Evolutionary conservation across 1,284 basidiomycete genomes (phyloP).

Genomic region (Taiwanofungus camphoratus): DNA sequence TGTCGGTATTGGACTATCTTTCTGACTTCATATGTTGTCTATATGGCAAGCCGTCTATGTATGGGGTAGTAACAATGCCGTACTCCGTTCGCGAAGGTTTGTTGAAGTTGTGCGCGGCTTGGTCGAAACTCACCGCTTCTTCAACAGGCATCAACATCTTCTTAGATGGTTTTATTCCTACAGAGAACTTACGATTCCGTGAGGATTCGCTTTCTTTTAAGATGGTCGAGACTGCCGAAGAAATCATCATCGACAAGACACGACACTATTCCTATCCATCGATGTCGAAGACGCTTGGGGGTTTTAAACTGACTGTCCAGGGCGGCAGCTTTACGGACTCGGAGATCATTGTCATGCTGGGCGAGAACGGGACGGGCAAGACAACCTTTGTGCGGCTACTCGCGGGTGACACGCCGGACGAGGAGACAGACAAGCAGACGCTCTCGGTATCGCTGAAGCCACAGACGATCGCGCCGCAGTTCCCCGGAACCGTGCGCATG

Average conservation of each 20-base stretch:
- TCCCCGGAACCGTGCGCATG: slow-evolving; percentile 91
- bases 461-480: slow-evolving; percentile 93
- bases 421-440: slow-evolving; percentile 73
- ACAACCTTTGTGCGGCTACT: slow-evolving; percentile 93
- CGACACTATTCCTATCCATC: slow-evolving; percentile 84
- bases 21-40: slow-evolving; percentile 96
- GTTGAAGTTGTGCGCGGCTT: slow-evolving; percentile 19
- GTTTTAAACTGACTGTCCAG: slow-evolving; percentile 90
- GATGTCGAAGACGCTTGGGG: slow-evolving; percentile 93
- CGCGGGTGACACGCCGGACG: slow-evolving; percentile 85
- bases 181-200: slow-evolving; percentile 96
- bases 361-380: slow-evolving; percentile 97
- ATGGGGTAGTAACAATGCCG: slow-evolving; percentile 97
- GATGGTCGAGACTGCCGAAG: slow-evolving; percentile 92
- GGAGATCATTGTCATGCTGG: slow-evolving; percentile 96
- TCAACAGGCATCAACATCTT: slow-evolving; percentile 91
- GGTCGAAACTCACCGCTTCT: not conserved
- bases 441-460: slow-evolving; percentile 90
- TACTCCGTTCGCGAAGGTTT: slow-evolving; percentile 93
- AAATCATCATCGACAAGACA: slow-evolving; percentile 77
- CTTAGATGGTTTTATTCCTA: slow-evolving; percentile 95
- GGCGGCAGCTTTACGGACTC: slow-evolving; percentile 89
- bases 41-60: slow-evolving; percentile 95
- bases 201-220: slow-evolving; percentile 93
- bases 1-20: slow-evolving; percentile 94